Evolutionary conservation across 345 rosid genomes (phyloP), one percentile per base, ranked within the genome.

Genomic region (Erodium maritimum): DNA sequence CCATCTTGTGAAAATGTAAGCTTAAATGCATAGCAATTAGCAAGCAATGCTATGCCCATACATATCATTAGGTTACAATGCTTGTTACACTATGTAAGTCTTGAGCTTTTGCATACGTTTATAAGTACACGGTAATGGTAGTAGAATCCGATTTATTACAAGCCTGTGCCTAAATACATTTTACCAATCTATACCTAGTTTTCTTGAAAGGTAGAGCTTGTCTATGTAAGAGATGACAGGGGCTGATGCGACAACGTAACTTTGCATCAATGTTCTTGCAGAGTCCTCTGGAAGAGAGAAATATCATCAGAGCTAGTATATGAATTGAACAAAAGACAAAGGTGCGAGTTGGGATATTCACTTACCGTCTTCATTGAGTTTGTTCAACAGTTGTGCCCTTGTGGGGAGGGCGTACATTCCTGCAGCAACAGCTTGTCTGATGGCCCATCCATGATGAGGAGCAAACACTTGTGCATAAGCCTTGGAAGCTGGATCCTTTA

Each of bases 341-440:
- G 4, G n/a, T 7, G 16, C 18, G 9, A 14, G 50, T 50, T 6
- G 14, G 54, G 4, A n/a, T 22, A n/a, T 16, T 5, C 51, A 78
- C 95, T 79, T 61, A 88, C 97, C 95, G 54, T 89, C 85, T 73
- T 93, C 99, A 54, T 86, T 88, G 57, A 89, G 91, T 76, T 82
- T 79, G 61, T 61, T 78, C 55, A 93, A 67, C 34, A 93, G 79
- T 69, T 88, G 95, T 29, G 80, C 73, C 65, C 69, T 84, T 0
- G 96, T 81, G n/a, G 99, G 99, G 69, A 88, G 94, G 62, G 91
- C 91, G 60, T 84, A 93, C 96, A 93, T 88, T 61, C 99, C 96
- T 17, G 91, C 80, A 63, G 81, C 80, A 66, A 93, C 99, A 71
- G 94, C 94, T 73, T 81, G 83, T 67, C 95, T 75, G 61, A 93